Conservation (phyloP, 495 filamentous ascomycete species). For the Sabuloglossum arenarium region DNA sequence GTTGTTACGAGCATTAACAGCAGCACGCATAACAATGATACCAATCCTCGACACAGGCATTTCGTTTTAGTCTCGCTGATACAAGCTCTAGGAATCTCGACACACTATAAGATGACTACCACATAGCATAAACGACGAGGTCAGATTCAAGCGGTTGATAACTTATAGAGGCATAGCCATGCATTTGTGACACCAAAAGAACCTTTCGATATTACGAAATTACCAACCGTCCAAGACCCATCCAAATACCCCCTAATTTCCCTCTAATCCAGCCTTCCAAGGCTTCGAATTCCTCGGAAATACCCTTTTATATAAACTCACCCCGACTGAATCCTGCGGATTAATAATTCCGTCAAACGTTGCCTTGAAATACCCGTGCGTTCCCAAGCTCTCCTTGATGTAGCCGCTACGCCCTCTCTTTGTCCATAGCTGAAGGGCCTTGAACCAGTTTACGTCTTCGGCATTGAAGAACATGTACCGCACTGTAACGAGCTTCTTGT, state of each 20-base stretch:
- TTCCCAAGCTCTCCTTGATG: constrained; percentile 84
- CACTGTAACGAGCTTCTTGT: constrained; percentile 87
- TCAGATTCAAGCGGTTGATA: too few relatives aligned
- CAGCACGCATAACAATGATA: not conserved
- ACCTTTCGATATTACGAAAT: too few relatives aligned
- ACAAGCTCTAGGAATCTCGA: not conserved
- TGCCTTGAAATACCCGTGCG: constrained; percentile 97
- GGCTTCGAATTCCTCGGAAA: constrained; percentile 52
- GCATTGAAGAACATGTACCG: constrained; percentile 99
- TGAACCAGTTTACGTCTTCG: constrained; percentile 92
- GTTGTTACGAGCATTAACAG: not conserved
- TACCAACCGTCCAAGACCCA: too few relatives aligned
- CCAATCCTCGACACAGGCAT: too few relatives aligned
- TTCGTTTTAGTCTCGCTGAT: not conserved
- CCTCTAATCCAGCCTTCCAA: not conserved
- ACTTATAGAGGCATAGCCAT: too few relatives aligned
- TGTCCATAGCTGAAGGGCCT: constrained; percentile 87
- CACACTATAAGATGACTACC: too few relatives aligned
- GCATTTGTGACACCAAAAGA: too few relatives aligned
- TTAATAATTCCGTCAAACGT: constrained; percentile 92
- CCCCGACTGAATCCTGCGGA: constrained; percentile 78
- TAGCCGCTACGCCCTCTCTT: constrained; percentile 68
- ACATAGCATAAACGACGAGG: too few relatives aligned
- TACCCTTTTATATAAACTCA: constrained; percentile 84
- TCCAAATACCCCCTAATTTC: not conserved